Conservation (phyloP, 768 basidiomycete genomes). For the Lentinula raphanica region DNA sequence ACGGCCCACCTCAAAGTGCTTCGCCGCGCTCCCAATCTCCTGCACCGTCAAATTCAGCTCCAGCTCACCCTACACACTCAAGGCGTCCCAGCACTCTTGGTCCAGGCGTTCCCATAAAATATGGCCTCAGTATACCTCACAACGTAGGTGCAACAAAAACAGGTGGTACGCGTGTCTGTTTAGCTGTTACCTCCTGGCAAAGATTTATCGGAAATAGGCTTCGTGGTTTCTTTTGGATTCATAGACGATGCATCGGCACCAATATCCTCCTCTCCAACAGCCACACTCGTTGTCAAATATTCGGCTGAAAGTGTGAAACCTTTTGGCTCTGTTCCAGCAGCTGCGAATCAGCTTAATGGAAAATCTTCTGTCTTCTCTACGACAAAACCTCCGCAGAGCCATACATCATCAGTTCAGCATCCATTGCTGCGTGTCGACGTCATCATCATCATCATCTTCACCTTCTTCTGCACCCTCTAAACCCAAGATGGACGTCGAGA, state of each 20-base stretch:
- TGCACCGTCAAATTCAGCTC: slow-evolving; percentile 47
- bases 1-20: slow-evolving; percentile 74
- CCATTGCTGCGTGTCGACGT: slow-evolving; percentile 16
- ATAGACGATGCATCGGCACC: slow-evolving; percentile 77
- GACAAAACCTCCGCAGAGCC: slow-evolving; percentile 24
- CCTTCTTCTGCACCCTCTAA: slow-evolving; percentile 17
- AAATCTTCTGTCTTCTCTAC: slow-evolving; percentile 47
- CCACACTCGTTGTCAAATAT: slow-evolving; percentile 57
- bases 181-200: neutral
- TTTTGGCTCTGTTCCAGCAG: slow-evolving; percentile 73
- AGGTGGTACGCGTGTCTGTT: slow-evolving; percentile 39
- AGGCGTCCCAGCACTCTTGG: slow-evolving; percentile 75
- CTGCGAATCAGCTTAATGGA: slow-evolving; percentile 54
- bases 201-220: slow-evolving; percentile 33
- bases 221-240: slow-evolving; percentile 82
- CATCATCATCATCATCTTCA: slow-evolving; percentile 11
- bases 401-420: slow-evolving; percentile 27
- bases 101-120: slow-evolving; percentile 66
- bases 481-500: slow-evolving; percentile 47
- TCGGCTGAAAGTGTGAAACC: slow-evolving; percentile 60
- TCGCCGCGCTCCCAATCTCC: slow-evolving; percentile 78
- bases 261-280: slow-evolving; percentile 79
- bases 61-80: slow-evolving; percentile 56
- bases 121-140: slow-evolving; percentile 69
- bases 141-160: slow-evolving; percentile 64